Evolutionary conservation across 192 early-diverging fungal genomes (phyloP), one percentile per base, ranked within the genome.

Genomic region (Coemansia interrupta): DNA sequence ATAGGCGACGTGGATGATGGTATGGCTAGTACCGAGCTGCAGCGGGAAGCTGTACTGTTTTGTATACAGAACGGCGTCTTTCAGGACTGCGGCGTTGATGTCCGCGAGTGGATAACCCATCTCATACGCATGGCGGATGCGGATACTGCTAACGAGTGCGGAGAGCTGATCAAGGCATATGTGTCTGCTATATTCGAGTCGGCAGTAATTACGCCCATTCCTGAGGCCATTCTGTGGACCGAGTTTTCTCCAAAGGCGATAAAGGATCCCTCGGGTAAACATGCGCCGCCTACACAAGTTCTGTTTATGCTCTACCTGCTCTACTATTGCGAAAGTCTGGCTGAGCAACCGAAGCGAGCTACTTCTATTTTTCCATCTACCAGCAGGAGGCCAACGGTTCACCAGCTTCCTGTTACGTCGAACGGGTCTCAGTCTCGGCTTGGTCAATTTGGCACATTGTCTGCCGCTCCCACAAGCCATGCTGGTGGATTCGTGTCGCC

Each of bases 261-360:
- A 18, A 11, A 14, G 12, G 48, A 45, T 18, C 20, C 50, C 0
- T 13, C 60, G 7, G 54, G 47, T 15, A 41, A 22, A 10, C 26
- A 15, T 6, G 73, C 39, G 5, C 56, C 70, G 15, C 66, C 70
- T 5, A 30, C 66, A 13, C 66, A 70, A 42, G 70, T 73, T 15
- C 60, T 81, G 0, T 43, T 62, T 15, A 38, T 73, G 20, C 47
- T 81, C 26, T 81, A 81, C 30, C 19, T 81, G 11, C 63, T 81
- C 19, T 75, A 65, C 48, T 81, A 81, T 23, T 59, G 28, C 22
- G 66, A 75, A 17, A 46, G 43, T 19, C 44, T 81, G 18, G 45
- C 59, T 22, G 66, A 66, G 18, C 64, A 67, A 41, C 49, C 64
- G 8, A 70, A 61, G 54, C 13, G 39, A 10, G 24, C 38, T 7